These are phyloP conservation scores for Purshia tridentata DNA, from an alignment of 306 rosid species.

Conservation along the genomic window DNA sequence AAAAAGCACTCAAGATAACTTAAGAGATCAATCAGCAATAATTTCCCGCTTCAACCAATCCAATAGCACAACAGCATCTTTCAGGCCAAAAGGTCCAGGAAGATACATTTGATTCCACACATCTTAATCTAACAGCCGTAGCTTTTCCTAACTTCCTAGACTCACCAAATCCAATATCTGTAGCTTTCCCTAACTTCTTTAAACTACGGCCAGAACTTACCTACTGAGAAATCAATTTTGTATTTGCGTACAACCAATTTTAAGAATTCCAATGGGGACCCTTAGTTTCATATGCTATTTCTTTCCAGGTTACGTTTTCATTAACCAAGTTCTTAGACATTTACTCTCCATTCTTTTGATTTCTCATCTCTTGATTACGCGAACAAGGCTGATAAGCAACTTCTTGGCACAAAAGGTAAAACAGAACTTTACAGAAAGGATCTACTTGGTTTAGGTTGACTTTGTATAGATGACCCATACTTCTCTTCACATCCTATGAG, in stretches of 20 bases:
- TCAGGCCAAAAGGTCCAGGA: neutral
- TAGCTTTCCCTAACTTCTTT: too few relatives aligned
- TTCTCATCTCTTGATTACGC: neutral
- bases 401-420: neutral
- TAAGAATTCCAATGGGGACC: neutral
- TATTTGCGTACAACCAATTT: neutral
- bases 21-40: neutral
- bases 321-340: neutral
- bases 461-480: neutral
- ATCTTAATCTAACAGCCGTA: neutral
- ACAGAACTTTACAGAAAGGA: neutral
- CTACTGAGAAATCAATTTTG: neutral
- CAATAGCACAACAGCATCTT: neutral
- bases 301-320: neutral
- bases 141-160: neutral
- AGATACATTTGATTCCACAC: neutral
- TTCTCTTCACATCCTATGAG: neutral
- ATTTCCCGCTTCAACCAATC: neutral
- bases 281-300: neutral
- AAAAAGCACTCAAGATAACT: neutral
- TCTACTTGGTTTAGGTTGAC: neutral
- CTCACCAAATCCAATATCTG: neutral
- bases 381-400: slow-evolving; percentile 1
- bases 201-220: neutral
- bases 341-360: neutral